Conservation (phyloP, 139 green algal species). For the Picochlorum sp. region DNA sequence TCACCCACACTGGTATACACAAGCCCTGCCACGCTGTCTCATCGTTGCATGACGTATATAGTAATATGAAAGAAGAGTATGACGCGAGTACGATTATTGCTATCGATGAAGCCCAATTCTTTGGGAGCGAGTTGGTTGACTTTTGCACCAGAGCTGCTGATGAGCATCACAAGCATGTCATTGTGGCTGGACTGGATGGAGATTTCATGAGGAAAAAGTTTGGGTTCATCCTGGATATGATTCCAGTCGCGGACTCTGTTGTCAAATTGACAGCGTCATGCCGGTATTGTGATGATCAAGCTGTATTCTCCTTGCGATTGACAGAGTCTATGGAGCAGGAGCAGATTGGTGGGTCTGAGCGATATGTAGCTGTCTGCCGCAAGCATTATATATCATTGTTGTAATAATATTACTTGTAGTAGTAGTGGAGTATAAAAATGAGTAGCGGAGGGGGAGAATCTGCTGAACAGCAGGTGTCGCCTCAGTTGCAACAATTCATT, state of each 20-base stretch:
- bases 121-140: slow-evolving; percentile 52
- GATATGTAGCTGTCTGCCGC: slow-evolving; percentile 72
- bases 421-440: background rate
- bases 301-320: slow-evolving; percentile 66
- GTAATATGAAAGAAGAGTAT: slow-evolving; percentile 11
- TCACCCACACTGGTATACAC: slow-evolving; percentile 38
- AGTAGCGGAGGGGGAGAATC: background rate
- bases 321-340: slow-evolving; percentile 39
- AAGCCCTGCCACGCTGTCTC: slow-evolving; percentile 22
- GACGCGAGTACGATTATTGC: slow-evolving; percentile 41
- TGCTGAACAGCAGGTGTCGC: slow-evolving; percentile 9
- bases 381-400: slow-evolving; percentile 35
- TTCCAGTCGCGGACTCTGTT: slow-evolving; percentile 66
- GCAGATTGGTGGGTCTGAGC: slow-evolving; percentile 73
- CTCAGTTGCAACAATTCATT: slow-evolving; percentile 20
- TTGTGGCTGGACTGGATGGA: slow-evolving; percentile 63
- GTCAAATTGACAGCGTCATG: slow-evolving; percentile 62
- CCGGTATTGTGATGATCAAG: slow-evolving; percentile 43
- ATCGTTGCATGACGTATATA: slow-evolving; percentile 16
- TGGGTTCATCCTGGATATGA: slow-evolving; percentile 58
- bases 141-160: slow-evolving; percentile 60
- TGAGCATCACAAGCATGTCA: slow-evolving; percentile 45
- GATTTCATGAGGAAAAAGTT: slow-evolving; percentile 62
- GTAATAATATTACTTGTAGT: too few species aligned
- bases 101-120: slow-evolving; percentile 82